These are phyloP conservation scores for Paxillus rubicundulus DNA, from an alignment of 768 basidiomycete species.

Conservation along the genomic window DNA sequence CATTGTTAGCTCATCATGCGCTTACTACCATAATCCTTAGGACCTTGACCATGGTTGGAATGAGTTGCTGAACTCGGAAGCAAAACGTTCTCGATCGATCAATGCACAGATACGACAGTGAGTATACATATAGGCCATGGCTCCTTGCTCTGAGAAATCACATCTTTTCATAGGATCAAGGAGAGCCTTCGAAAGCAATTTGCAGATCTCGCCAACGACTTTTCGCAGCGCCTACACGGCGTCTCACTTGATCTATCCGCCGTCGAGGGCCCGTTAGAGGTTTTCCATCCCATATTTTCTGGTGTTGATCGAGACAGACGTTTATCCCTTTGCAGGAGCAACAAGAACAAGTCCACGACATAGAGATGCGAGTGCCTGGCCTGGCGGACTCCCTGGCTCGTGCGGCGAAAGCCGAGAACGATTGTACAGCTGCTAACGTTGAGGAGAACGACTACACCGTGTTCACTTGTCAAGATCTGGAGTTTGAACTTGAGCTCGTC, in stretches of 20 bases:
- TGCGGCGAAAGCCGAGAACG: constrained; percentile 65
- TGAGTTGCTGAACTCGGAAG: constrained; percentile 68
- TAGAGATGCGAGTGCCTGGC: constrained; percentile 65
- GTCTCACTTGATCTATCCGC: constrained; percentile 72
- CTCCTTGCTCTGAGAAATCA: neutral
- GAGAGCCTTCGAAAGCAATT: constrained; percentile 74
- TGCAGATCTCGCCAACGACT: constrained; percentile 73
- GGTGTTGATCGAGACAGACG: constrained; percentile 5
- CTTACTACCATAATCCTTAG: constrained; percentile 25
- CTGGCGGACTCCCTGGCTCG: constrained; percentile 55
- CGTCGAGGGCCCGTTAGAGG: constrained; percentile 77
- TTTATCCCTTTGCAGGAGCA: constrained; percentile 53
- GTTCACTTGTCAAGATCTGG: constrained; percentile 83
- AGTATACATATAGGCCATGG: constrained; percentile 35
- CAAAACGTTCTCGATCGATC: constrained; percentile 71
- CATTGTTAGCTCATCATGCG: neutral
- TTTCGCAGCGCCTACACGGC: constrained; percentile 61
- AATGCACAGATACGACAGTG: constrained; percentile 89
- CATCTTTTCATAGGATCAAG: constrained; percentile 61
- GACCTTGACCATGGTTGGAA: constrained; percentile 83
- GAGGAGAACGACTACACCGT: constrained; percentile 97
- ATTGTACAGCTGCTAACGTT: constrained; percentile 83
- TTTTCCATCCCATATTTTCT: constrained; percentile 24
- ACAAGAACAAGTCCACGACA: constrained; percentile 59
- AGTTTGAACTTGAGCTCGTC: constrained; percentile 84